phyloP scores from a whole-genome alignment of 2,329 filamentous ascomycete species.

The Trichoderma lentiforme region DNA sequence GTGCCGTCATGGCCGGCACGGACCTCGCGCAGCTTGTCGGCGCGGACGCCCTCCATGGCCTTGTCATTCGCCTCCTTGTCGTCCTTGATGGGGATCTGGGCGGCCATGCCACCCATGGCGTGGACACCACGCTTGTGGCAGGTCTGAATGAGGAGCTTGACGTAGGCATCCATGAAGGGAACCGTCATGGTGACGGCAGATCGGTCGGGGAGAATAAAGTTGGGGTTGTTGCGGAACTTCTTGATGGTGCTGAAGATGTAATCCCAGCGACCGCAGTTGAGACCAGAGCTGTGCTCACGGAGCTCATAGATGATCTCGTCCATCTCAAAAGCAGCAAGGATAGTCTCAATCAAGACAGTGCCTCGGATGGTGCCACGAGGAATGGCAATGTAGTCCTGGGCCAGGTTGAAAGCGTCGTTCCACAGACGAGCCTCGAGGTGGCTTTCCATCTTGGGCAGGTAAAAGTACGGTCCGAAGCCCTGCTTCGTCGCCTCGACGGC shows the following conservation, averaged over 20 bases:
- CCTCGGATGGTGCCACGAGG: constrained; percentile 87
- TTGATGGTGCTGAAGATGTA: constrained; percentile 99
- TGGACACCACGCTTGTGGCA: constrained; percentile 97
- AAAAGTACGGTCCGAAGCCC: constrained; percentile 92
- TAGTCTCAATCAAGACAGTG: constrained; percentile 96
- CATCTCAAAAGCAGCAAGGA: constrained; percentile 98
- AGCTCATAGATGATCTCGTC: constrained; percentile 99
- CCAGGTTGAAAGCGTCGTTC: constrained; percentile 97
- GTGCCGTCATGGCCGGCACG: constrained; percentile 93
- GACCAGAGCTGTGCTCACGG: constrained; percentile 88
- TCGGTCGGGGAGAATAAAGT: constrained; percentile 91
- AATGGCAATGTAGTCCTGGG: constrained; percentile 89
- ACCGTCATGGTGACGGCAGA: constrained; percentile 93
- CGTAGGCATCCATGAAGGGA: constrained; percentile 95
- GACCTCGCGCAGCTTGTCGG: constrained; percentile 94
- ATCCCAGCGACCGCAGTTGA: constrained; percentile 99
- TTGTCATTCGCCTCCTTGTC: constrained; percentile 86
- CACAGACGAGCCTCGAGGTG: constrained; percentile 95
- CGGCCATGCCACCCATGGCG: constrained; percentile 98
- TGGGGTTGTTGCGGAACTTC: constrained; percentile 93
- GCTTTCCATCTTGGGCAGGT: constrained; percentile 96
- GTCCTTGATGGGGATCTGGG: constrained; percentile 98
- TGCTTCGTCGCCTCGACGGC: constrained; percentile 80
- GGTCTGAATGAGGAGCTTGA: constrained; percentile 96
- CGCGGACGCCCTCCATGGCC: constrained; percentile 88